Percentiles rank a stretch among this genome's conserved stretches.
phyloP scores from a whole-genome alignment of 2,329 filamentous ascomycete species.

The Ascochyta pisi region DNA sequence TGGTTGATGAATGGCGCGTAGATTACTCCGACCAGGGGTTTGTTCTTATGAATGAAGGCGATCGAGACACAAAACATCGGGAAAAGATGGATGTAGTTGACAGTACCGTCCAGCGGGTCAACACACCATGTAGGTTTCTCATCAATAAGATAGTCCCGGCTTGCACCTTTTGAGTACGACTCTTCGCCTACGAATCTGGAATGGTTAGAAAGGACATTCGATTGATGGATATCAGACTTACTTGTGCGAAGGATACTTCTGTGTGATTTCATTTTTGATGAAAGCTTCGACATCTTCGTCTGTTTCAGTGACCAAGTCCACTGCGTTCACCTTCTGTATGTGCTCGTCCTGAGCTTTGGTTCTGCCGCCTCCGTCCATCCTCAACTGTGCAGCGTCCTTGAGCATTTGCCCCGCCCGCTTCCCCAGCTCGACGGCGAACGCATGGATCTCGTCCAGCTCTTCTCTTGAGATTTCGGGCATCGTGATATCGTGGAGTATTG shows the following conservation, averaged over 20 bases:
- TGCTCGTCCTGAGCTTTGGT: slow-evolving; percentile 48
- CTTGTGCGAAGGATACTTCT: slow-evolving; percentile 71
- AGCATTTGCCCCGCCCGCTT: slow-evolving; percentile 73
- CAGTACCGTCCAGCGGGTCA: slow-evolving; percentile 79
- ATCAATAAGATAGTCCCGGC: slow-evolving; percentile 71
- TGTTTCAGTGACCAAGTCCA: slow-evolving; percentile 79
- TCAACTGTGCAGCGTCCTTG: slow-evolving; percentile 66
- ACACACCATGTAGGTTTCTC: slow-evolving; percentile 74
- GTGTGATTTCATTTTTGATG: slow-evolving; percentile 65
- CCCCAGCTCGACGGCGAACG: slow-evolving; percentile 73
- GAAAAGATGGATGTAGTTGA: slow-evolving; percentile 82
- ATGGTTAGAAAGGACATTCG: neutral
- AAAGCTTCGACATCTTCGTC: slow-evolving; percentile 78
- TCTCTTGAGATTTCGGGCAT: slow-evolving; percentile 40
- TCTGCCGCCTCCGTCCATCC: slow-evolving; percentile 54
- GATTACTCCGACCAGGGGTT: slow-evolving; percentile 73
- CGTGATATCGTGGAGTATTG: neutral
- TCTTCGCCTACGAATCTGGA: slow-evolving; percentile 78
- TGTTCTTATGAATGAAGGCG: slow-evolving; percentile 66
- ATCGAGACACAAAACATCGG: slow-evolving; percentile 85
- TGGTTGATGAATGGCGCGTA: slow-evolving; percentile 74
- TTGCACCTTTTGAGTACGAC: slow-evolving; percentile 71
- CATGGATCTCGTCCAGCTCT: slow-evolving; percentile 70
- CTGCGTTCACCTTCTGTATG: slow-evolving; percentile 75
- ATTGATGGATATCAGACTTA: slow-evolving; percentile 49